Evolutionary conservation across 768 basidiomycete species (phyloP).

Genomic region (Trametes cinnabarina): DNA sequence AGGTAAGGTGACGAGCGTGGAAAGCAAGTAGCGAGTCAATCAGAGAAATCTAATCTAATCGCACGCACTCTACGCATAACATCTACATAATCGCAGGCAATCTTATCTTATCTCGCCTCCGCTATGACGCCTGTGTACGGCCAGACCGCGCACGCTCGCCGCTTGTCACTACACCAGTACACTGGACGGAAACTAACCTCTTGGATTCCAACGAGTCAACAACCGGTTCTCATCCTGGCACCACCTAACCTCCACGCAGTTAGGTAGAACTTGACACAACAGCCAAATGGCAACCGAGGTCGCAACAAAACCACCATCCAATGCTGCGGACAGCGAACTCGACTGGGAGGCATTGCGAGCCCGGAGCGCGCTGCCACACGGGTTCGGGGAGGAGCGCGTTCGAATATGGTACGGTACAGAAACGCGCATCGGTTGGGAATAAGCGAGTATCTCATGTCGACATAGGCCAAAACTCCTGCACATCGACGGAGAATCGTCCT

Average conservation of each 20-base stretch:
- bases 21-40: background rate
- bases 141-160: too few species aligned
- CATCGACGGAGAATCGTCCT: conserved; percentile 21
- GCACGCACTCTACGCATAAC: too few species aligned
- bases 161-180: too few species aligned
- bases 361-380: conserved; percentile 55
- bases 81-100: background rate
- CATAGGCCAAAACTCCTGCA: conserved; percentile 41
- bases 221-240: too few species aligned
- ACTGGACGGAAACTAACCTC: too few species aligned
- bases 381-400: conserved; percentile 57
- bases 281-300: too few species aligned
- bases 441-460: conserved; percentile 21
- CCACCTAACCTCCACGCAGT: too few species aligned
- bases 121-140: too few species aligned
- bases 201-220: too few species aligned
- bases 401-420: conserved; percentile 56
- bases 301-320: background rate
- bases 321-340: conserved; percentile 6
- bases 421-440: conserved; percentile 11
- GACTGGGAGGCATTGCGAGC: conserved; percentile 48
- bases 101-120: conserved; percentile 4
- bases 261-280: too few species aligned
- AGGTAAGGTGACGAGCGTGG: background rate
- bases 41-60: background rate